These are phyloP conservation scores for Aureobasidium vineae DNA, from an alignment of 2,329 filamentous ascomycete species.

Conservation along the genomic window DNA sequence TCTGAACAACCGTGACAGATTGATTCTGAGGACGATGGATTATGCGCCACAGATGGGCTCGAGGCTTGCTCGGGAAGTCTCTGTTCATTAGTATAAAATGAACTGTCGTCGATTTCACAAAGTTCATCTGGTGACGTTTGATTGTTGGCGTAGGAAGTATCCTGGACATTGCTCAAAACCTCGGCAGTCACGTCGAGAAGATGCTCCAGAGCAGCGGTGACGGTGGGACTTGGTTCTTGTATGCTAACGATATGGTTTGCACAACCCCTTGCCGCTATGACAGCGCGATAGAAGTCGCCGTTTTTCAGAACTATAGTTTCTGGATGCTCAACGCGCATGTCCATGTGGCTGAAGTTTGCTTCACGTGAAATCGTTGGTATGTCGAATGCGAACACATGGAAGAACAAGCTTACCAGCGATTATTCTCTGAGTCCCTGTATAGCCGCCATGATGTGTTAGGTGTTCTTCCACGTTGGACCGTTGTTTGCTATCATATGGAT, in stretches of 20 bases:
- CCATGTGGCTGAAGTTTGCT: too few relatives aligned
- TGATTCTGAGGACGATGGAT: background rate
- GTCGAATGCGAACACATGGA: too few relatives aligned
- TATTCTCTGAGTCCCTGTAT: too few relatives aligned
- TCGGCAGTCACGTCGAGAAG: background rate
- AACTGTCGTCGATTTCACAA: background rate
- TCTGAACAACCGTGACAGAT: background rate
- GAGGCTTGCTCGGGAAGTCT: background rate
- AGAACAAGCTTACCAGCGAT: too few relatives aligned
- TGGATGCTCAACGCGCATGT: too few relatives aligned
- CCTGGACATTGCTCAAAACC: background rate
- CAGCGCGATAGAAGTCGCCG: background rate
- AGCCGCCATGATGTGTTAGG: too few relatives aligned
- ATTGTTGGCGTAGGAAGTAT: background rate
- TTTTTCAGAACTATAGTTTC: background rate
- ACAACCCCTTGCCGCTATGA: background rate
- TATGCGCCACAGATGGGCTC: background rate
- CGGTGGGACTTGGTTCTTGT: background rate
- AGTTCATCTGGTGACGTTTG: background rate
- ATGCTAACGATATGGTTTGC: background rate
- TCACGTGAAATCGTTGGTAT: too few relatives aligned
- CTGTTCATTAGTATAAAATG: background rate
- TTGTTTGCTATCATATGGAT: too few relatives aligned
- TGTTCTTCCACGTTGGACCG: too few relatives aligned
- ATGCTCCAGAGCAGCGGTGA: background rate